Conservation (phyloP, 1,284 basidiomycete genomes). For the Naganishia cerealis region DNA sequence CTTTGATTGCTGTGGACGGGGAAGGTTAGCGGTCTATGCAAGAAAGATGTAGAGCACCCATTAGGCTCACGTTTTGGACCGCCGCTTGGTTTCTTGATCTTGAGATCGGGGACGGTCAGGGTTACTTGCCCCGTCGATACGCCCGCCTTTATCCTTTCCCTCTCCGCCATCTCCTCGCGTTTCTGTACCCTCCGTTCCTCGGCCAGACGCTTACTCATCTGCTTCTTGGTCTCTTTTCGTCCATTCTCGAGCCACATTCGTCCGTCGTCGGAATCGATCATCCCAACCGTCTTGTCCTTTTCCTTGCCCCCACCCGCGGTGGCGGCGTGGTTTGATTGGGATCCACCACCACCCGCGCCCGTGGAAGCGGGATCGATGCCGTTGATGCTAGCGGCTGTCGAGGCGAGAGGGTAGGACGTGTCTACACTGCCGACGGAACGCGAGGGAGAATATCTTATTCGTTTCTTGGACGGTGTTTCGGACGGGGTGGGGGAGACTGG, state of each 20-base stretch:
- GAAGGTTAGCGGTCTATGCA: neutral
- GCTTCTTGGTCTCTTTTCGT: slow-evolving; percentile 34
- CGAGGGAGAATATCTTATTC: slow-evolving; percentile 7
- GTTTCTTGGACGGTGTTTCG: slow-evolving; percentile 19
- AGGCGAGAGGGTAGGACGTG: neutral
- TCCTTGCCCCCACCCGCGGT: slow-evolving; percentile 1
- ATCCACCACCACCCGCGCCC: slow-evolving; percentile 9
- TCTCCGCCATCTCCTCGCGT: slow-evolving; percentile 27
- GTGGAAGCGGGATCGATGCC: slow-evolving; percentile 2
- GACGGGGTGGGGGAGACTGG: slow-evolving; percentile 24
- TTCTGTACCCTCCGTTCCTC: slow-evolving; percentile 26
- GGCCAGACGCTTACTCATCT: slow-evolving; percentile 33
- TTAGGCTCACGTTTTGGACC: slow-evolving; percentile 19
- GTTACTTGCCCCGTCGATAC: neutral
- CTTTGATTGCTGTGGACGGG: slow-evolving; percentile 19
- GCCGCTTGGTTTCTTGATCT: slow-evolving; percentile 2
- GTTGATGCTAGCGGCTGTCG: slow-evolving; percentile 18
- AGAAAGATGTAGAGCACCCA: neutral
- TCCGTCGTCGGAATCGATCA: slow-evolving; percentile 18
- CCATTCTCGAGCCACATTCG: slow-evolving; percentile 32
- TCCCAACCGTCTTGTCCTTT: slow-evolving; percentile 11
- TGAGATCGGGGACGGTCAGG: slow-evolving; percentile 3
- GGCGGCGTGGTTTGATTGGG: slow-evolving; percentile 7
- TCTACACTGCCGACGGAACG: slow-evolving; percentile 23
- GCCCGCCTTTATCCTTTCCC: slow-evolving; percentile 26